phyloP scores from a whole-genome alignment of 768 basidiomycete genomes.

The Chlorophyllum brunneum region DNA sequence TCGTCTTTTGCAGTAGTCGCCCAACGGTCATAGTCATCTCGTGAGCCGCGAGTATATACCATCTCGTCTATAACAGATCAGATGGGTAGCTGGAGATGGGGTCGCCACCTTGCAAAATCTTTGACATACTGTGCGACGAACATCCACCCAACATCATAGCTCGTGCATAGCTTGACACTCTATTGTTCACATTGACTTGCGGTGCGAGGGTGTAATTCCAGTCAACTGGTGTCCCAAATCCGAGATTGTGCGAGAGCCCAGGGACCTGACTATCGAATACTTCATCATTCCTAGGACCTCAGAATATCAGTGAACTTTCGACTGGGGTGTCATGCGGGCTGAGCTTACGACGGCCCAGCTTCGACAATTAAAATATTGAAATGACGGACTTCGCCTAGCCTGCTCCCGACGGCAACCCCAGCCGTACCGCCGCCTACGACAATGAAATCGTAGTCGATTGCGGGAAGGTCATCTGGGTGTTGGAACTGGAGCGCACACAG shows the following conservation, averaged over 20 bases:
- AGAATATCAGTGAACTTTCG: background rate
- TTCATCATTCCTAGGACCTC: slow-evolving; percentile 5
- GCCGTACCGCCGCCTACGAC: slow-evolving; percentile 11
- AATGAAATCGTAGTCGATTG: slow-evolving; percentile 7
- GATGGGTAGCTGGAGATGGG: background rate
- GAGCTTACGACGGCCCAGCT: slow-evolving; percentile 6
- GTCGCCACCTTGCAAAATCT: background rate
- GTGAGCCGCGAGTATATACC: slow-evolving; percentile 10
- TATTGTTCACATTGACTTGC: slow-evolving; percentile 19
- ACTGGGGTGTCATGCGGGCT: background rate
- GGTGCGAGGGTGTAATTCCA: slow-evolving; percentile 28
- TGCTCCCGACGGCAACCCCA: background rate
- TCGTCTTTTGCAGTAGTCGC: slow-evolving; percentile 7
- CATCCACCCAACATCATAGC: background rate
- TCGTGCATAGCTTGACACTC: background rate
- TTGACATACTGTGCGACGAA: background rate
- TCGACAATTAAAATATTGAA: slow-evolving; percentile 4
- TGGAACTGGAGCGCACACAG: background rate
- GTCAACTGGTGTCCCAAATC: slow-evolving; percentile 13
- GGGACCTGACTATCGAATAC: slow-evolving; percentile 1
- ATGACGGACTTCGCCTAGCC: background rate
- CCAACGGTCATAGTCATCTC: slow-evolving; percentile 9
- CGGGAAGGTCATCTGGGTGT: background rate
- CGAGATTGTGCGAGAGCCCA: background rate
- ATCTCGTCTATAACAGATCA: background rate